Evolutionary conservation across 2,329 filamentous ascomycete species (phyloP).

Genomic region (Myriangium duriaei): DNA sequence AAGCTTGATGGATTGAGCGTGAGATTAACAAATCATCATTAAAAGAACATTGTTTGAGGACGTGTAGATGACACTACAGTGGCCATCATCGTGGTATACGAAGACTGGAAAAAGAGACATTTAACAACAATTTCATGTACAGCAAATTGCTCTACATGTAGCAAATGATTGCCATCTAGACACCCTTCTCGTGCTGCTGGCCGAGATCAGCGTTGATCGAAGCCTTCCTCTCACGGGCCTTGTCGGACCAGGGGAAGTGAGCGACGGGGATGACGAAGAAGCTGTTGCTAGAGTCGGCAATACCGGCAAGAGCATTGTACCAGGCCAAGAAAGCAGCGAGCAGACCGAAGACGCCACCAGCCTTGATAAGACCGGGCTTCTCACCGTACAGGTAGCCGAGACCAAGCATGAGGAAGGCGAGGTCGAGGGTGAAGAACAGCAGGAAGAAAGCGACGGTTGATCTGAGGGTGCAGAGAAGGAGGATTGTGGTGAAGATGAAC

Average conservation of each 20-base stretch:
- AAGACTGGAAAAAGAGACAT: too few relatives aligned
- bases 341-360: slow-evolving; percentile 41
- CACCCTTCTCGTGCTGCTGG: too few relatives aligned
- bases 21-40: too few relatives aligned
- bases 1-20: too few relatives aligned
- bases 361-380: slow-evolving; percentile 34
- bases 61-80: too few relatives aligned
- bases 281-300: slow-evolving; percentile 46
- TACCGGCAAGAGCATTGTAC: slow-evolving; percentile 44
- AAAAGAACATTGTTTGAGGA: too few relatives aligned
- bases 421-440: slow-evolving; percentile 45
- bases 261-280: slow-evolving; percentile 89
- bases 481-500: slow-evolving; percentile 47
- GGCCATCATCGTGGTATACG: too few relatives aligned
- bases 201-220: too few relatives aligned
- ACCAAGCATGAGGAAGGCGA: slow-evolving; percentile 47
- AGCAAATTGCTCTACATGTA: too few relatives aligned
- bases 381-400: slow-evolving; percentile 38
- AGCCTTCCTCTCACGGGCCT: slow-evolving; percentile 47
- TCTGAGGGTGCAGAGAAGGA: slow-evolving; percentile 40
- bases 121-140: too few relatives aligned
- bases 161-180: too few relatives aligned
- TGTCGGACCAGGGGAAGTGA: slow-evolving; percentile 90
- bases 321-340: slow-evolving; percentile 41
- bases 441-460: slow-evolving; percentile 47